Base-by-base conservation (phyloP, 768 basidiomycete species). In the Leucosporidium scottii region DNA sequence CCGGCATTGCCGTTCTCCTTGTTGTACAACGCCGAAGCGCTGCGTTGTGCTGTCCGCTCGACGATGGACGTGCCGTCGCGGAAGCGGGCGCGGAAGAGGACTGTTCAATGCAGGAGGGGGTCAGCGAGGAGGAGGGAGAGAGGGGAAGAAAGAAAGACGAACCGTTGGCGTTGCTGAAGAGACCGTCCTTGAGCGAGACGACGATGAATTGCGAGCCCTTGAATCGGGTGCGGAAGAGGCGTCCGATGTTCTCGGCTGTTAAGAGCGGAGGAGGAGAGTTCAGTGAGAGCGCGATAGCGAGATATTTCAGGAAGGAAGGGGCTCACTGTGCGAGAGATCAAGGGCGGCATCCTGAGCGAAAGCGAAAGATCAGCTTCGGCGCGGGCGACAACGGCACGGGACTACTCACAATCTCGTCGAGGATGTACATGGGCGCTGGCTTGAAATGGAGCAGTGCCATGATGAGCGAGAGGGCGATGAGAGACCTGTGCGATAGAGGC, bases 391-490 rank as follows among this genome's bases (percentile, higher is more conserved):
- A 13, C 5, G 25, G n/a, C n/a, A 36, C 13, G 23, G 39, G 27
- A 30, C 23, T 3, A 61, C 50, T 21, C 21, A 61, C 49, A 70
- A 99, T 94, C 79, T 99, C 96, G 79, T 99, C 96, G 13, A 99
- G 84, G 76, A 99, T 99, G 79, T 98, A 98, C 91, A 98, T 93
- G 3, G 93, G 94, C 21, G 94, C 93, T 12, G 94, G 93, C 76
- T 97, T 97, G 84, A 97, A 97, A 77, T 97, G 93, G n/a, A 98
- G 85, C 23, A 99, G 85, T 0, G 96, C 89, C 93, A 99, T 94
- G 81, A 98, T 98, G 49, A 99, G 83, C 18, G 94, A 98, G 1
- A 99, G 84, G 0, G 96, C 96, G 75, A 99, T 98, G 71, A 99
- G 84, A 0, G 96, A 99, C 72, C 93, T 98, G 73, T 17, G 39